Base-by-base conservation (phyloP, 192 early-diverging fungal species). In the Phlyctochytrium planicorne region DNA sequence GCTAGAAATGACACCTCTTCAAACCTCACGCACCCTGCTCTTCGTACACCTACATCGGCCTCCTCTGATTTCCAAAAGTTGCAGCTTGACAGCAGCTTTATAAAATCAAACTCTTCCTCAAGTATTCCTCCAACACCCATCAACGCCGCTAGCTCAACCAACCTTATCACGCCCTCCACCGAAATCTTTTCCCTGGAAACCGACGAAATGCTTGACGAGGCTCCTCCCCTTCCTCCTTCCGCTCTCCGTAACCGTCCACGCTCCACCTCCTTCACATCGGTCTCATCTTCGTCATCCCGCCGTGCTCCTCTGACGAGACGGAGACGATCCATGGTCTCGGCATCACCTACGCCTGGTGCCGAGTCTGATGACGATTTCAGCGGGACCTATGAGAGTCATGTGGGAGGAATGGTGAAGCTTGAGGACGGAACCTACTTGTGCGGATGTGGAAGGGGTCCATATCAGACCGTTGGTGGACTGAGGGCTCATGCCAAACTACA, bases 401-500 rank as follows among this genome's bases (percentile, higher is more conserved):
- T n/a, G n/a, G n/a, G n/a, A n/a, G n/a, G n/a, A n/a, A 50, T 50
- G n/a, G 10, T 10, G 40, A 10, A 50, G 12, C 40, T n/a, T 10
- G n/a, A 10, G 12, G 40, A 50, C 40, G 40, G 40, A n/a, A 50
- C 40, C 12, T 50, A 14, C 12, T 14, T 10, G 12, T 50, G 40
- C 40, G 40, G 12, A n/a, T 50, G 40, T n/a, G 40, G 40, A 10
- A 50, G 40, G n/a, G 40, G 40, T n/a, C 40, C 40, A n/a, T 50
- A 14, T n/a, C 10, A 14, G 40, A 50, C 40, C 12, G 12, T 50
- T 50, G 40, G 40, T 10, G 40, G 40, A 14, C n/a, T 14, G 12
- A 50, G 40, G 40, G 40, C 40, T 10, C 40, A 50, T n/a, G 40
- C 40, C 40, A 50, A 50, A n/a, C 40, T 50, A n/a, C 40, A 50